These are phyloP conservation scores for Parietichytrium sp. DNA, from an alignment of 108 stramenopile species.

Conservation along the genomic window DNA sequence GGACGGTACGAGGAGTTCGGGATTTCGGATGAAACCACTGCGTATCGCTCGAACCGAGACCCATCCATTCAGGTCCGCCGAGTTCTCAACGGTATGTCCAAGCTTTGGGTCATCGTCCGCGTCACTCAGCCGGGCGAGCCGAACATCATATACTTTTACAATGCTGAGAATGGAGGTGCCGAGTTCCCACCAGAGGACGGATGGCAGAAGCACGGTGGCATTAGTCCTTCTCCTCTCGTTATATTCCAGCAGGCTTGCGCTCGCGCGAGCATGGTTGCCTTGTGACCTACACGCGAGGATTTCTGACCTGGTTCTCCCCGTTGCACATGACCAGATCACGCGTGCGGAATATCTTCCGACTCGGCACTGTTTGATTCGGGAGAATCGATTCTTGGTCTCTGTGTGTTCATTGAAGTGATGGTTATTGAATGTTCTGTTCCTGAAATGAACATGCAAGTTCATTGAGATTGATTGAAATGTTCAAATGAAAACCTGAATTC, in stretches of 20 bases:
- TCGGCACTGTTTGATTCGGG: too few species aligned
- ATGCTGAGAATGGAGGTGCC: background rate
- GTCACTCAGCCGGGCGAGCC: background rate
- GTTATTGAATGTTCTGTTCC: too few species aligned
- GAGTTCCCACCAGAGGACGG: background rate
- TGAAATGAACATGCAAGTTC: too few species aligned
- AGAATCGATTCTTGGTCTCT: too few species aligned
- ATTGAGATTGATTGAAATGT: too few species aligned
- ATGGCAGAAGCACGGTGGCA: background rate
- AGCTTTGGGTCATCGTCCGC: slow-evolving; percentile 24
- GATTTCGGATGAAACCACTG: background rate
- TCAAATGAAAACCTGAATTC: too few species aligned
- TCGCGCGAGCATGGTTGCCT: too few species aligned
- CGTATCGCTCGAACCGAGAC: slow-evolving; percentile 19
- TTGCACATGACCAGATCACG: too few species aligned
- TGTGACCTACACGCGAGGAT: too few species aligned
- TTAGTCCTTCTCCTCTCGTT: background rate
- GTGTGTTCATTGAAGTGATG: too few species aligned
- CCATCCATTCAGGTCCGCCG: background rate
- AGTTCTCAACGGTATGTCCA: background rate
- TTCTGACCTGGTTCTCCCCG: too few species aligned
- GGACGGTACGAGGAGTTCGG: slow-evolving; percentile 11
- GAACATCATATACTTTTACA: slow-evolving; percentile 18
- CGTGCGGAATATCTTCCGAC: too few species aligned
- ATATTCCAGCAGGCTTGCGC: background rate